Evolutionary conservation across 75 land plant species (phyloP), one percentile per base, ranked within the genome.

Genomic region (Ceratopteris richardii): DNA sequence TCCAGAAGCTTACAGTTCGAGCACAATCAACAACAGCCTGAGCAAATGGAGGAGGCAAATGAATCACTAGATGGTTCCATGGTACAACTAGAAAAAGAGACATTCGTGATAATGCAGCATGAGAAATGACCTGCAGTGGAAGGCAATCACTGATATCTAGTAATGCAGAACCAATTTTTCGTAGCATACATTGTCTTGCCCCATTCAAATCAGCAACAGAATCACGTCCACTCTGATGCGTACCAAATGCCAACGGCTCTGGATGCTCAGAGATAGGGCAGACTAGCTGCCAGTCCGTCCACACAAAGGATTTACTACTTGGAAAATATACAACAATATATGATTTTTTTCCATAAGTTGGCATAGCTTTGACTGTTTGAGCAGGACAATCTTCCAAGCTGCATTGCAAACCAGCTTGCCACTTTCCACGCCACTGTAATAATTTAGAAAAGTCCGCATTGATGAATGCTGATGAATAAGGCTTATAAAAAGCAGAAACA

Each of bases 351-450:
- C 80, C 80, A 73, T 77, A 88, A 29, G 85, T 86, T 17, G 98
- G 98, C 71, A 77, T 94, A 44, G 74, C 81, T 70, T 70, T 85
- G 53, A 83, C 25, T 47, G 88, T 81, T 51, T 79, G 56, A 27
- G 78, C 54, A 37, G 88, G 86, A 60, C 87, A 94, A 61, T 94
- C 98, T 56, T 77, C 83, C 61, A 67, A 60, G 39, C 77, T 62
- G 66, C 96, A 90, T 54, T 81, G 77, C 26, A 94, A 80, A 62
- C 88, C 88, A 27, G 98, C 74, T 63, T 85, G 87, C 98, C 98
- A 94, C 67, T 81, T 78, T 44, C 96, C 90, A 58, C 85, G 72
- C 85, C 96, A 94, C 98, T 89, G 70, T 54, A 79, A 4, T 23
- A 21, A 52, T 24, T 3, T 9, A 33, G 9, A 33, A 3, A 3